Evolutionary conservation across 495 filamentous ascomycete genomes (phyloP).

Genomic region (Hyaloscypha variabilis): DNA sequence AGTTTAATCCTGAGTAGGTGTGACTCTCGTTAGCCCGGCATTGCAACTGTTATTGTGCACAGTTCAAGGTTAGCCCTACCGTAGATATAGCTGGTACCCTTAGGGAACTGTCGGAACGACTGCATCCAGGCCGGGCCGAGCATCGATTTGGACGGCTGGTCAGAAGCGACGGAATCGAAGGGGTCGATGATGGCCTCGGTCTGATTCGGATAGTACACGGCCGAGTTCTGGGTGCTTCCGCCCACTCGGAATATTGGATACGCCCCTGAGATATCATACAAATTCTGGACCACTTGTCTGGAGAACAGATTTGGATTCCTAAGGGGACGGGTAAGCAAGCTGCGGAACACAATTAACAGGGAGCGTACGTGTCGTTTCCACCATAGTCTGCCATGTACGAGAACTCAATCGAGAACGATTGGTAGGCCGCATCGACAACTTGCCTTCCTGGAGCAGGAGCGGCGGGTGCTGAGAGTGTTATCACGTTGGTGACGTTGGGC

Average conservation of each 20-base stretch:
- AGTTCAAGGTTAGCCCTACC: background rate
- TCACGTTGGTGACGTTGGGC: slow-evolving; percentile 12
- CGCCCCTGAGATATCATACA: slow-evolving; percentile 26
- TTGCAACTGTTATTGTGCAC: too few relatives aligned
- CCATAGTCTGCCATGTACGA: slow-evolving; percentile 32
- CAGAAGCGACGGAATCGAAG: slow-evolving; percentile 16
- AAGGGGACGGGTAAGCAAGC: background rate
- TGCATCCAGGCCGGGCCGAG: slow-evolving; percentile 28
- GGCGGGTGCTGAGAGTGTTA: slow-evolving; percentile 12
- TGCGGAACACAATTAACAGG: background rate
- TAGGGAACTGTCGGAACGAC: slow-evolving; percentile 29
- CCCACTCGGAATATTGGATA: slow-evolving; percentile 31
- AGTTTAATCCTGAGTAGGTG: slow-evolving; percentile 18
- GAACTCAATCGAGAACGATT: slow-evolving; percentile 34
- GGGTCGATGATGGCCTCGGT: slow-evolving; percentile 25
- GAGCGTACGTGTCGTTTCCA: slow-evolving; percentile 28
- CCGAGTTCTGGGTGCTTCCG: slow-evolving; percentile 28
- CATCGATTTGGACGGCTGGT: slow-evolving; percentile 27
- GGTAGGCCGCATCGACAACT: slow-evolving; percentile 26
- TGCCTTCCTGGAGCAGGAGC: slow-evolving; percentile 14
- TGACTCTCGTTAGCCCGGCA: background rate
- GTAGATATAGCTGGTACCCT: slow-evolving; percentile 30
- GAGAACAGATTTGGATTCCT: slow-evolving; percentile 31
- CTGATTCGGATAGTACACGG: slow-evolving; percentile 23
- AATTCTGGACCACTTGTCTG: slow-evolving; percentile 28